Percentiles rank a stretch among this genome's conserved stretches.
phyloP scores from a whole-genome alignment of 2,329 filamentous ascomycete species.

The Sporothrix sp. region DNA sequence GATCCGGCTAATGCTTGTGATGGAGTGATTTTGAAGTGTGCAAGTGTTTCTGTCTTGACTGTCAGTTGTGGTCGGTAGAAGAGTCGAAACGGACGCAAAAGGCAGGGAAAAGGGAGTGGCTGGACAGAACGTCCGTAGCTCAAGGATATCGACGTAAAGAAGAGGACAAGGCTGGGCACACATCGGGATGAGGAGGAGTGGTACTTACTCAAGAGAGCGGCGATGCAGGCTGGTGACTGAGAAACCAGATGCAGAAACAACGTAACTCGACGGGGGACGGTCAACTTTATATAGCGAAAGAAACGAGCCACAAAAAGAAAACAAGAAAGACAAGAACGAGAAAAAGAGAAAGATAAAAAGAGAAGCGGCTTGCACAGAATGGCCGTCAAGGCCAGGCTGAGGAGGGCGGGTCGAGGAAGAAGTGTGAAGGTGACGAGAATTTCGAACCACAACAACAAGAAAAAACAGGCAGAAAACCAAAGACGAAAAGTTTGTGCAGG shows the following conservation, averaged over 20 bases:
- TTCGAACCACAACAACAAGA: not conserved
- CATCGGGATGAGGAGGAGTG: no score
- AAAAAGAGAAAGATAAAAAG: not conserved
- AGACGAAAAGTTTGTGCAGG: not conserved
- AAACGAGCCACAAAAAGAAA: not conserved
- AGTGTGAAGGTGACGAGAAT: not conserved
- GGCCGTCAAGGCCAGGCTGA: not conserved
- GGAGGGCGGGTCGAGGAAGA: not conserved
- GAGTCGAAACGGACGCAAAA: not conserved
- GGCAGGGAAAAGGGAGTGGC: not conserved
- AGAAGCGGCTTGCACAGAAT: conserved; percentile 1
- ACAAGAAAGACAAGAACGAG: not conserved
- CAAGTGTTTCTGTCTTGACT: no score
- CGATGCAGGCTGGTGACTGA: not conserved
- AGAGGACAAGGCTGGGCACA: not conserved
- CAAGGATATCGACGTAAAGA: no score
- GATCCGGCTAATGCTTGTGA: conserved; percentile 21
- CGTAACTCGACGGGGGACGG: not conserved
- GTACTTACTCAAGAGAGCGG: not conserved
- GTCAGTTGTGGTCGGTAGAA: not conserved
- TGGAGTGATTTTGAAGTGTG: not conserved
- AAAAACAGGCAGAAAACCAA: not conserved
- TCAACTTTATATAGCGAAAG: conserved; percentile 3
- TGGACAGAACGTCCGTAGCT: no score
- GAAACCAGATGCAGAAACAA: no score